A percentile compares a stretch with the other conserved stretches of the same genome.
These are phyloP conservation scores for Lipomyces spencermartinsiae DNA, from an alignment of 805 yeast genomes.

Conservation along the genomic window DNA sequence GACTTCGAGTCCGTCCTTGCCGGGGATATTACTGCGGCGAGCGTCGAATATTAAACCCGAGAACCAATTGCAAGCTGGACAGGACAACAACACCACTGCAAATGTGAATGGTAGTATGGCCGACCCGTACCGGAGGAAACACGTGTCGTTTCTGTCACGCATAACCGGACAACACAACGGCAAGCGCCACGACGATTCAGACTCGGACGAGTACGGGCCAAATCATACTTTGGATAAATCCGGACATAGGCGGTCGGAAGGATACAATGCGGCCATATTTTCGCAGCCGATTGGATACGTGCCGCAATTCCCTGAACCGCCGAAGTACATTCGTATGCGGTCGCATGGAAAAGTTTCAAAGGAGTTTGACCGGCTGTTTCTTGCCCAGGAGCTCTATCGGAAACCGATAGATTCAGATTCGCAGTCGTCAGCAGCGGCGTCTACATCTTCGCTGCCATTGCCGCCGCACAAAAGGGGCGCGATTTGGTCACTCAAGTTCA, in stretches of 20 bases:
- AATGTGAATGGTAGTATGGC: not conserved
- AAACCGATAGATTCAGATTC: slow-evolving; percentile 3
- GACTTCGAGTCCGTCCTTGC: not conserved
- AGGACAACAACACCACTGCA: not conserved
- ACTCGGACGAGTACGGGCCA: slow-evolving; percentile 6
- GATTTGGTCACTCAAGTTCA: slow-evolving; percentile 76
- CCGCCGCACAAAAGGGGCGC: slow-evolving; percentile 50
- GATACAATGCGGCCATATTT: slow-evolving; percentile 44
- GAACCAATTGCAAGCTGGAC: not conserved
- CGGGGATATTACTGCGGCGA: slow-evolving; percentile 12
- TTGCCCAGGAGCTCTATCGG: slow-evolving; percentile 47
- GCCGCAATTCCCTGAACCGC: slow-evolving; percentile 42
- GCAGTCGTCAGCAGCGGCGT: slow-evolving; percentile 18
- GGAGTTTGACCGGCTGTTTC: slow-evolving; percentile 44
- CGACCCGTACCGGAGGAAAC: not conserved
- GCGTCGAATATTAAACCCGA: slow-evolving; percentile 14
- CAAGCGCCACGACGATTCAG: slow-evolving; percentile 3
- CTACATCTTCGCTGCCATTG: slow-evolving; percentile 23
- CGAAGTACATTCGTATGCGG: slow-evolving; percentile 46
- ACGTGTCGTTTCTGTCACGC: slow-evolving; percentile 6
- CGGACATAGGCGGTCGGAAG: slow-evolving; percentile 39
- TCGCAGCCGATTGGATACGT: slow-evolving; percentile 38
- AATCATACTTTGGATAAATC: not conserved
- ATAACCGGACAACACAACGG: not conserved
- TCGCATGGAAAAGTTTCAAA: slow-evolving; percentile 44